Evolutionary conservation across 163 green algal genomes (phyloP).

Genomic region (Chloromonas sp.): DNA sequence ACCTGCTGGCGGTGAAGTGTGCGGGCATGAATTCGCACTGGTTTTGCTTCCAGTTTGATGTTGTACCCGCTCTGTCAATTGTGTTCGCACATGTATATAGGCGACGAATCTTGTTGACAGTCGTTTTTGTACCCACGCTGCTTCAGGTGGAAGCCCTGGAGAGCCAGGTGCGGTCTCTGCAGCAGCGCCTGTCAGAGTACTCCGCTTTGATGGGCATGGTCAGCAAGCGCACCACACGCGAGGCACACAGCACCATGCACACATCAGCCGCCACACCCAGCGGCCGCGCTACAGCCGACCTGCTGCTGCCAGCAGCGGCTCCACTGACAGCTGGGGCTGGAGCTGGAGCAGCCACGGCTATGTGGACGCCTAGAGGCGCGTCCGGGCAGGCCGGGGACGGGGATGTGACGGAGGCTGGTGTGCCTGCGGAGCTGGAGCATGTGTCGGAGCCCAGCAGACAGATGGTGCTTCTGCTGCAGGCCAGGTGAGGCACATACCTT

Average conservation of each 20-base stretch:
- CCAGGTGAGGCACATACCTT: neutral
- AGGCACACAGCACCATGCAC: neutral
- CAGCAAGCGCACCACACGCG: neutral
- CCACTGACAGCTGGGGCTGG: neutral
- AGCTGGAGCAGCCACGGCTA: neutral
- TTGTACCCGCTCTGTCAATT: neutral
- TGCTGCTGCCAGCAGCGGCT: neutral
- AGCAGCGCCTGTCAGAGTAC: neutral
- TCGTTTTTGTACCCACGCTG: no score
- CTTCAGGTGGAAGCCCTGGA: neutral
- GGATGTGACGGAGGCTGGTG: neutral
- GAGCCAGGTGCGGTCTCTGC: neutral
- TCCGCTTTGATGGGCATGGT: neutral
- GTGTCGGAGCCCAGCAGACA: neutral
- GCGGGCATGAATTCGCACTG: neutral
- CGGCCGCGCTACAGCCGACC: neutral
- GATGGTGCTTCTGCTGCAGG: constrained; percentile 6
- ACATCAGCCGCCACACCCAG: neutral
- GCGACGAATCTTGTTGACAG: neutral
- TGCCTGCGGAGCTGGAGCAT: neutral
- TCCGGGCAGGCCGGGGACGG: neutral
- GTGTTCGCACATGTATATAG: neutral
- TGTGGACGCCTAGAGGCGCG: neutral
- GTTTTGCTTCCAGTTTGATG: neutral
- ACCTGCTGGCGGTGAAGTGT: no score